Conservation (phyloP, 225 moss, liverwort and hornwort species). For the Marchantia paleacea region DNA sequence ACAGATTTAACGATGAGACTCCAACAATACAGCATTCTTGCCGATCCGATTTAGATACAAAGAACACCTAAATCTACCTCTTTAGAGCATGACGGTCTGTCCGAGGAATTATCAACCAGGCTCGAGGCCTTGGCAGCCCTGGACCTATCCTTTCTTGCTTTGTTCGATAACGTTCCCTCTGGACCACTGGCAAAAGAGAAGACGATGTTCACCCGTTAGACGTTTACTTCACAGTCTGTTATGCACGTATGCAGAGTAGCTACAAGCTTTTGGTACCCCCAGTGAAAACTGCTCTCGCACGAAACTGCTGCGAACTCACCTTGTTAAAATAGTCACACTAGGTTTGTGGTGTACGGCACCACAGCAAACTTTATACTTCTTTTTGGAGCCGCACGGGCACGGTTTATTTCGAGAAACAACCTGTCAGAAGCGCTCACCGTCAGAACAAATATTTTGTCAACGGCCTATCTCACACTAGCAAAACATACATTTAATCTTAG, state of each 20-base stretch:
- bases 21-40: not conserved
- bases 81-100: constrained; percentile 6
- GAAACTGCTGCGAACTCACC: constrained; percentile 18
- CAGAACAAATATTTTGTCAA: too few species aligned
- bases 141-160: constrained; percentile 25
- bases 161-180: constrained; percentile 31
- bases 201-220: not conserved
- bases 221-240: too few species aligned
- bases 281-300: not conserved
- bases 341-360: constrained; percentile 48
- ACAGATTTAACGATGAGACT: too few species aligned
- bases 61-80: constrained; percentile 45
- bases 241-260: too few species aligned
- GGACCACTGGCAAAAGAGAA: constrained; percentile 20
- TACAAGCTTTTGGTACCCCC: not conserved
- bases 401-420: constrained; percentile 68
- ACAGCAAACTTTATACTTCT: constrained; percentile 94
- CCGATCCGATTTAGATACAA: constrained; percentile 28
- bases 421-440: constrained; percentile 34
- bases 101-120: constrained; percentile 9
- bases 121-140: constrained; percentile 22
- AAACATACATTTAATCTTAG: too few species aligned
- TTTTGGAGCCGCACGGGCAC: constrained; percentile 94
- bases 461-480: too few species aligned
- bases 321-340: constrained; percentile 27